Conservation (phyloP, 225 moss, liverwort and hornwort species). For the Pseudisothecium myosuroides region DNA sequence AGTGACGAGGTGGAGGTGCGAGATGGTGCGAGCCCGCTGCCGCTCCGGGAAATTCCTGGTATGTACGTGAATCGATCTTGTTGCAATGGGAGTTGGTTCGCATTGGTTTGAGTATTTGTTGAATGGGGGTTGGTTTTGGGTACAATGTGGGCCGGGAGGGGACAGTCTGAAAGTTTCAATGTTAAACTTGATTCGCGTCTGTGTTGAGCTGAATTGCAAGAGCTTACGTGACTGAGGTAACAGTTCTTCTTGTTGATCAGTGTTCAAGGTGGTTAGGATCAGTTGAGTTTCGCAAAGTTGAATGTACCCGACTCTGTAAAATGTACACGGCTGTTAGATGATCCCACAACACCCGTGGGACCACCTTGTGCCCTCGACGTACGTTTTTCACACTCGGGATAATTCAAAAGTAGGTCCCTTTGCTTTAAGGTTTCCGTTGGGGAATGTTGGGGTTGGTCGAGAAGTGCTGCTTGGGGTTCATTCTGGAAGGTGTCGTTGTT, state of each 20-base stretch:
- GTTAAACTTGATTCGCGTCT: not conserved
- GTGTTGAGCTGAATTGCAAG: not conserved
- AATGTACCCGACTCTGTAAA: not conserved
- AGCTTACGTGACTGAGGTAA: not conserved
- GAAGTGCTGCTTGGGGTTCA: not conserved
- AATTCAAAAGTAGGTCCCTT: not conserved
- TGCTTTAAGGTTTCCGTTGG: not conserved
- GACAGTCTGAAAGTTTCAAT: not conserved
- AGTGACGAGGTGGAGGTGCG: not conserved
- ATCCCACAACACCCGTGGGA: not conserved
- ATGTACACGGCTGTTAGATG: not conserved
- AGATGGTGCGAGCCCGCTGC: not conserved
- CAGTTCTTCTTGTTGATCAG: not conserved
- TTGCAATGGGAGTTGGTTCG: not conserved
- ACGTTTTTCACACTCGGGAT: not conserved
- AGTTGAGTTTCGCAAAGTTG: not conserved
- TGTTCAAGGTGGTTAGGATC: too few species aligned
- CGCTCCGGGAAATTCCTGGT: constrained; percentile 24
- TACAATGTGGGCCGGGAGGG: not conserved
- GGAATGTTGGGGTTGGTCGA: not conserved
- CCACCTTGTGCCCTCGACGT: too few species aligned
- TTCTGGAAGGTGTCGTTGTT: not conserved
- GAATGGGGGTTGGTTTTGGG: too few species aligned
- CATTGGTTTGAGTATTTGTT: not conserved
- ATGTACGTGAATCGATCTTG: too few species aligned